A percentile compares a stretch with the other conserved stretches of the same genome.
Evolutionary conservation across 345 rosid genomes (phyloP).

Genomic region (Eucalyptus camaldulensis): DNA sequence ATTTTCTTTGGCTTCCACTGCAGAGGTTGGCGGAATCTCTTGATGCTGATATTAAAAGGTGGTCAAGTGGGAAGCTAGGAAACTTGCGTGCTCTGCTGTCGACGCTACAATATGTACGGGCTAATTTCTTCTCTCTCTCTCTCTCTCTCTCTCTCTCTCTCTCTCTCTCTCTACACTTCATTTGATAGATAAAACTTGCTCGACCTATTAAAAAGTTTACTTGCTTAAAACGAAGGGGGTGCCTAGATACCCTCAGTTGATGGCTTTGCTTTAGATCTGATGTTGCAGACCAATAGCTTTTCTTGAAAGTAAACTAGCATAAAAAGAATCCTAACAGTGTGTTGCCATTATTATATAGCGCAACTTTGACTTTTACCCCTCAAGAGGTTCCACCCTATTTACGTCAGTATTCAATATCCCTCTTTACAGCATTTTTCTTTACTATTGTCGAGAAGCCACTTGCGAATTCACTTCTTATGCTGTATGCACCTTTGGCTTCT

Average conservation of each 20-base stretch:
- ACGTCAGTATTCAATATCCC: neutral
- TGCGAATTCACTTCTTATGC: neutral
- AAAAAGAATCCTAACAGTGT: neutral
- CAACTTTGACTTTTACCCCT: neutral
- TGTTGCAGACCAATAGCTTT: neutral
- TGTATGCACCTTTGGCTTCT: neutral
- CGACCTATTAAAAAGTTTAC: neutral
- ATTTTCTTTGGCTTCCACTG: slow-evolving; percentile 3
- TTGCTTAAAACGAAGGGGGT: neutral
- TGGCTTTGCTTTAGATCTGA: neutral
- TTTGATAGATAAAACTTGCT: neutral
- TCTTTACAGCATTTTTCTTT: neutral
- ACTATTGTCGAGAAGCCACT: neutral
- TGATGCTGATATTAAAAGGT: slow-evolving; percentile 86
- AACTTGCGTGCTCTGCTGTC: slow-evolving; percentile 91
- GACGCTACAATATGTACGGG: slow-evolving; percentile 78
- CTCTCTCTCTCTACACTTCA: neutral
- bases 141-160: neutral
- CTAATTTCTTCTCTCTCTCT: neutral
- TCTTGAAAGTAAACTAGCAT: neutral
- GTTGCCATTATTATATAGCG: neutral
- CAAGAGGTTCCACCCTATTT: neutral
- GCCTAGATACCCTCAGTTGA: neutral
- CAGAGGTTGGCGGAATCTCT: slow-evolving; percentile 76
- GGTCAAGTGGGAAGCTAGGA: slow-evolving; percentile 84